Evolutionary conservation across 768 basidiomycete genomes (phyloP).

Genomic region (Mycena leptocephala): DNA sequence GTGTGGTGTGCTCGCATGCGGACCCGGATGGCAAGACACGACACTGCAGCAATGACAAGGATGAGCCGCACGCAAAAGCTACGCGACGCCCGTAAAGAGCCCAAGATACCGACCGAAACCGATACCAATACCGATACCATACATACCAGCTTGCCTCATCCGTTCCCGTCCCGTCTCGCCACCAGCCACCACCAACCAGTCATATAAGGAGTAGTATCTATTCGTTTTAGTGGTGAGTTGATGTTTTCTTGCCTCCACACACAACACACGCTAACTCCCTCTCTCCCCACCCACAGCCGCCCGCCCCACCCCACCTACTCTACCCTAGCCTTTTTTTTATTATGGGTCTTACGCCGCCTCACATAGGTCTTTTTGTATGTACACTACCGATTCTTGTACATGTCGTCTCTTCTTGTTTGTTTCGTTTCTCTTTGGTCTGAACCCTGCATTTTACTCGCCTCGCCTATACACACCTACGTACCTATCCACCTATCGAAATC

Average conservation of each 20-base stretch:
- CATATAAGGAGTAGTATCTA: neutral
- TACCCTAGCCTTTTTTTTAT: neutral
- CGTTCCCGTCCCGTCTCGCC: neutral
- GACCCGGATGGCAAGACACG: too few species aligned
- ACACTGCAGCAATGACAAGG: too few species aligned
- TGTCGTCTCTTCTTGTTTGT: too few species aligned
- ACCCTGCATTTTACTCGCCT: too few species aligned
- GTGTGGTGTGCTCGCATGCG: too few species aligned
- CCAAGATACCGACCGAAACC: too few species aligned
- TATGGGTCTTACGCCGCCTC: slow-evolving; percentile 5
- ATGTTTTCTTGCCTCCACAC: neutral
- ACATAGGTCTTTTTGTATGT: neutral
- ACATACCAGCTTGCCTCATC: neutral
- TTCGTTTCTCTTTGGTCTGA: too few species aligned
- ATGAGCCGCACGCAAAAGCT: too few species aligned
- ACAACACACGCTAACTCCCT: neutral
- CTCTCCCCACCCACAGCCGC: neutral
- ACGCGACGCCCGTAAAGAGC: too few species aligned
- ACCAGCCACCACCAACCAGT: neutral
- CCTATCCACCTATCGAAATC: too few species aligned
- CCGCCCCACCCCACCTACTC: neutral
- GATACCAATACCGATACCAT: neutral
- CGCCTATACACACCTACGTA: too few species aligned
- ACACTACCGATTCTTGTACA: neutral
- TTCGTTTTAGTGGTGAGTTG: neutral